phyloP scores from a whole-genome alignment of 495 filamentous ascomycete species.

The Pseudevernia furfuracea region DNA sequence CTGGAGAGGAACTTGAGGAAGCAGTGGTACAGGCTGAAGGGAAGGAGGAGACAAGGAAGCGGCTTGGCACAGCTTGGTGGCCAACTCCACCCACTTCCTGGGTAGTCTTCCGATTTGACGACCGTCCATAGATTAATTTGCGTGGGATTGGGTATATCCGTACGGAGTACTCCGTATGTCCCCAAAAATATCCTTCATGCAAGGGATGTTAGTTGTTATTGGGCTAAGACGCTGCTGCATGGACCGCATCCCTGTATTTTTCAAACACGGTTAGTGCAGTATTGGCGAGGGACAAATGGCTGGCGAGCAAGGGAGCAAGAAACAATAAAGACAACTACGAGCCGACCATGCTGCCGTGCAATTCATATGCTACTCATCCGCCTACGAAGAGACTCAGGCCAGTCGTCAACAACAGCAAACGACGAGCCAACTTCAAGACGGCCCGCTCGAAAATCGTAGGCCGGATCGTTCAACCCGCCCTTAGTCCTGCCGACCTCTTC shows the following conservation, averaged over 20 bases:
- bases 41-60: not conserved
- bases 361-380: not conserved
- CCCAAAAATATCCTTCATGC: too few relatives aligned
- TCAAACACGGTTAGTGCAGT: not conserved
- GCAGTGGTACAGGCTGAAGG: not conserved
- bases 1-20: not conserved
- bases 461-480: not conserved
- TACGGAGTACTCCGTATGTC: too few relatives aligned
- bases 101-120: not conserved
- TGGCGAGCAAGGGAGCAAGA: too few relatives aligned
- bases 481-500: not conserved
- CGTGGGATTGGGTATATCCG: too few relatives aligned
- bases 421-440: not conserved
- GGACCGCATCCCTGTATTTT: not conserved
- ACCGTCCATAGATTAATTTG: not conserved
- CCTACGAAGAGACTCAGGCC: not conserved
- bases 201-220: not conserved
- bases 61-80: not conserved
- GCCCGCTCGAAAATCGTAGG: not conserved
- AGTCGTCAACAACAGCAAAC: not conserved
- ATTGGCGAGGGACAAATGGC: too few relatives aligned
- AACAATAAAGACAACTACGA: too few relatives aligned
- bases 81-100: too few relatives aligned
- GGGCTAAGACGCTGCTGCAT: too few relatives aligned
- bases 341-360: too few relatives aligned